Percentiles rank a stretch among this genome's conserved stretches.
Evolutionary conservation across 345 rosid genomes (phyloP).

Genomic region (Fremontodendron californicum): DNA sequence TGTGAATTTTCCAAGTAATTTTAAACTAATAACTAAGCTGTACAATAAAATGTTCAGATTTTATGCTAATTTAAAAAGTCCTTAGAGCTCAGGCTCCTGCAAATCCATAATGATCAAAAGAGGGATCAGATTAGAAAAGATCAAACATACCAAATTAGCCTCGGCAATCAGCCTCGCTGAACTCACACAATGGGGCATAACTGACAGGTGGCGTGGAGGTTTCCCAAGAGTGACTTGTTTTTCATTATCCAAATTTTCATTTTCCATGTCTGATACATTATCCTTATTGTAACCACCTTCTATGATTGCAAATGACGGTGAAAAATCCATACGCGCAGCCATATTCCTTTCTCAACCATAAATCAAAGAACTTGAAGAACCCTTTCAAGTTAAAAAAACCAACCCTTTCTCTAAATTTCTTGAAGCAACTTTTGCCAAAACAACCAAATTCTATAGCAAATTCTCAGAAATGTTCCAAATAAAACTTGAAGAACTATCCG

Average conservation of each 20-base stretch:
- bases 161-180: constrained; percentile 42
- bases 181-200: constrained; percentile 41
- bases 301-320: constrained; percentile 41
- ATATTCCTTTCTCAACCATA: constrained; percentile 44
- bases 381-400: constrained; percentile 7
- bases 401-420: constrained; percentile 1
- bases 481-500: constrained; percentile 4
- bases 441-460: background rate
- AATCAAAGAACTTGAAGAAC: constrained; percentile 10
- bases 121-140: background rate
- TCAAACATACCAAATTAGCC: constrained; percentile 47
- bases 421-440: background rate
- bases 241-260: constrained; percentile 41
- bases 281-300: constrained; percentile 48
- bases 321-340: constrained; percentile 62
- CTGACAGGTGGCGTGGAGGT: constrained; percentile 69
- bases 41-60: background rate
- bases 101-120: background rate
- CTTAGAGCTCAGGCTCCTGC: background rate
- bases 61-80: background rate
- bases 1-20: background rate
- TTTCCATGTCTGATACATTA: constrained; percentile 32
- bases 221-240: constrained; percentile 54
- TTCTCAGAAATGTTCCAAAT: background rate
- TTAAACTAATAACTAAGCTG: background rate